These are phyloP conservation scores for Heliocybe sulcata DNA, from an alignment of 1,284 basidiomycete species.

Conservation along the genomic window DNA sequence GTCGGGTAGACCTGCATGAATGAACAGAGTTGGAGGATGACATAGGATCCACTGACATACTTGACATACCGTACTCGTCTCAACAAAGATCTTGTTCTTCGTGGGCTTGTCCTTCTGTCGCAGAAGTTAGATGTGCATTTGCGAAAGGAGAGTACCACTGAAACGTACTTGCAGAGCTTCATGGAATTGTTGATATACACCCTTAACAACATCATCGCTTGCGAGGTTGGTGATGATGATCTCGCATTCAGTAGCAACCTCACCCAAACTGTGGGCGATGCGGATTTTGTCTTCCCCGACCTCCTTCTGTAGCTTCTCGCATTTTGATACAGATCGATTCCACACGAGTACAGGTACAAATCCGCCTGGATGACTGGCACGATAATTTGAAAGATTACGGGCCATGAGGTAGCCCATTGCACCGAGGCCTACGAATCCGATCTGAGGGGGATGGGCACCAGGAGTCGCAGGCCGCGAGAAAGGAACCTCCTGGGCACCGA, in stretches of 20 bases:
- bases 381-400: conserved; percentile 59
- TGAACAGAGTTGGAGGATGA: too few relatives aligned
- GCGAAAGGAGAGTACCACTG: not conserved
- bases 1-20: conserved; percentile 56
- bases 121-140: not conserved
- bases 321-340: conserved; percentile 59
- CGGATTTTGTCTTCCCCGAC: conserved; percentile 42
- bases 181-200: conserved; percentile 62
- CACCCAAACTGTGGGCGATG: conserved; percentile 46
- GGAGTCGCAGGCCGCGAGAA: conserved; percentile 56
- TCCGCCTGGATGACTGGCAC: conserved; percentile 25
- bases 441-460: conserved; percentile 24
- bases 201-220: conserved; percentile 67
- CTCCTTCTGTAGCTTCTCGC: conserved; percentile 47
- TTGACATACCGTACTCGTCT: conserved; percentile 65
- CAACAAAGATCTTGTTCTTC: conserved; percentile 70
- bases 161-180: conserved; percentile 40
- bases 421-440: conserved; percentile 64
- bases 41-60: too few relatives aligned
- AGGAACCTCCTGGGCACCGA: conserved; percentile 27
- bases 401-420: conserved; percentile 73
- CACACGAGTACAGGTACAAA: conserved; percentile 51
- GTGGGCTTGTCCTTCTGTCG: conserved; percentile 30
- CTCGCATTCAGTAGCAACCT: conserved; percentile 66
- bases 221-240: conserved; percentile 75